Evolutionary conservation across 129 eudicot genomes (phyloP).

Genomic region (Helichrysum umbraculigerum): DNA sequence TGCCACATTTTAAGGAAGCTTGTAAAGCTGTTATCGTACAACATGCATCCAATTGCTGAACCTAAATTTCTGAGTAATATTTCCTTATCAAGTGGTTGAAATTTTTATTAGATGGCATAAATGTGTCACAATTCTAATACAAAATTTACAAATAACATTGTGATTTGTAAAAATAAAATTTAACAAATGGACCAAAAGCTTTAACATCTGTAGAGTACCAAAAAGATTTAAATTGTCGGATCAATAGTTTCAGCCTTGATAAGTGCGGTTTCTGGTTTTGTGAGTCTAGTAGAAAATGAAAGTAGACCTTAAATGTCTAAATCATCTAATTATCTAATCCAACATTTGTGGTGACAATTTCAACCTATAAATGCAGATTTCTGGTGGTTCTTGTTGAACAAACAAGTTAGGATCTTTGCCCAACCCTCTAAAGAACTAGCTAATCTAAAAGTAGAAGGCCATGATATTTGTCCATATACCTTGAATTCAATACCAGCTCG

Average conservation of each 20-base stretch:
- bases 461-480: neutral
- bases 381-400: neutral
- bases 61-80: no score
- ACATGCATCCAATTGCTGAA: no score
- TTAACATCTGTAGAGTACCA: no score
- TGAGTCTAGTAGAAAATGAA: neutral
- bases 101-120: neutral
- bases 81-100: neutral
- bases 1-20: neutral
- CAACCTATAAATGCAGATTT: neutral
- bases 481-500: neutral
- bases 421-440: neutral
- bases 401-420: neutral
- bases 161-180: no score
- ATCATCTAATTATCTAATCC: no score
- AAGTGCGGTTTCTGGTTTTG: neutral
- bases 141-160: no score
- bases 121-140: neutral
- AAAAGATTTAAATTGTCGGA: no score
- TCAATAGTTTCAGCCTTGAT: no score
- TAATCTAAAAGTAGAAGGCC: neutral
- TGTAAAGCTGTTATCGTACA: neutral
- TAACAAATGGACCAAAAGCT: no score
- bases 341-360: no score
- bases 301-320: no score